Evolutionary conservation across 345 rosid genomes (phyloP), one percentile per base, ranked within the genome.

Genomic region (Murraya koenigii): DNA sequence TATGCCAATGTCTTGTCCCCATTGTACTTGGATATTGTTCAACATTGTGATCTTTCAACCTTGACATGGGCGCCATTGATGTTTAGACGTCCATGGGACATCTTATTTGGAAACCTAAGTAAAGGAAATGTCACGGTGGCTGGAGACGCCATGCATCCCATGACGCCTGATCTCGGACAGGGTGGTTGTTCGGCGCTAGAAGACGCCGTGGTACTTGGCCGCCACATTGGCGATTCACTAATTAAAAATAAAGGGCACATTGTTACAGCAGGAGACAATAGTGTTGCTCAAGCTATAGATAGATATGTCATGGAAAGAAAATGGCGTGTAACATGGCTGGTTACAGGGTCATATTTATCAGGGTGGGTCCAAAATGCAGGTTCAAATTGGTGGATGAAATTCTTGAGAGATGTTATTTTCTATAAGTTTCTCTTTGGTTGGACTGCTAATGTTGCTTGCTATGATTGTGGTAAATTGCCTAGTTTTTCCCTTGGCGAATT

Each of bases 91-190:
- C 91, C 91, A 0, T 88, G 89, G 90, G 54, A 82, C 14, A 58
- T 88, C 3, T 6, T 84, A 1, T 41, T 79, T 3, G 85, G 85
- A 28, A 88, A 71, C 5, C 72, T 85, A 4, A 84, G 83, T 69
- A 80, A 74, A 30, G 80, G 80, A 7, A 88, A 82, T 52, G 35
- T 88, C 1, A 86, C 88, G 0, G 81, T 90, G n/a, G 89, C 84
- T 0, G 90, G 93, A 0, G 91, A 90, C 20, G 91, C 91, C 7
- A 86, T 86, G 83, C 93, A 90, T 26, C 87, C 89, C 6, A 88
- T 82, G 85, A 90, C 88, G 0, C 91, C 89, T 39, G 86, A 88
- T 32, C 71, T 87, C 3, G 88, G 76, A 17, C 89, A 88, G 72
- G 91, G 93, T 0, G 91, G 86, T 1, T 75, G 89, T 20, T 30